Percentiles rank a stretch among this genome's conserved stretches.
phyloP scores from a whole-genome alignment of 331 rosid species.

The Pyracantha coccinea region DNA sequence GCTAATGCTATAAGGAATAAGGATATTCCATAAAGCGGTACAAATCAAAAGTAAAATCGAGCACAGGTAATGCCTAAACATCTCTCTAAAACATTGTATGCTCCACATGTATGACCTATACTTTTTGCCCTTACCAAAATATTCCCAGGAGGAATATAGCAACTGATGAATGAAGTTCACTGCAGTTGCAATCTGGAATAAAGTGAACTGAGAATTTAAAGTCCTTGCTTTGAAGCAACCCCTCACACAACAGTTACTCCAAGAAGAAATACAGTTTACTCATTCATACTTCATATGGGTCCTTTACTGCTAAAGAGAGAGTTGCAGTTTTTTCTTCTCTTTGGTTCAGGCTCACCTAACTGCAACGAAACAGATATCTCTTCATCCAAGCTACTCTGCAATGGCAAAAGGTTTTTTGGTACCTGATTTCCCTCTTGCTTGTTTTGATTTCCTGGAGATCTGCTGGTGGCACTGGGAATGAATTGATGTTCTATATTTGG shows the following conservation, averaged over 20 bases:
- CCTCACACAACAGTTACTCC: conserved; percentile 21
- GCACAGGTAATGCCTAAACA: conserved; percentile 19
- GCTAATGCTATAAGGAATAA: conserved; percentile 32
- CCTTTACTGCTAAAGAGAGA: conserved; percentile 34
- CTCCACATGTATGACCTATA: conserved; percentile 44
- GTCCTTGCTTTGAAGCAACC: conserved; percentile 23
- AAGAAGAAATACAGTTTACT: conserved; percentile 15
- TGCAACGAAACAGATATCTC: conserved; percentile 62
- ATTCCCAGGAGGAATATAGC: background rate
- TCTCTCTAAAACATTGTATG: conserved; percentile 38
- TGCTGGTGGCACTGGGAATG: conserved; percentile 44
- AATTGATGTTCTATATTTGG: conserved; percentile 69
- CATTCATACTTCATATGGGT: conserved; percentile 26
- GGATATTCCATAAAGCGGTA: conserved; percentile 20
- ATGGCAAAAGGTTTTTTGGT: conserved; percentile 41
- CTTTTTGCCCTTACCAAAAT: conserved; percentile 23
- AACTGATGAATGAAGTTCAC: conserved; percentile 8
- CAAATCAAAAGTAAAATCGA: conserved; percentile 14
- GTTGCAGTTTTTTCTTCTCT: conserved; percentile 56
- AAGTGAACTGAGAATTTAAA: conserved; percentile 9
- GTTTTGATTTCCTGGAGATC: conserved; percentile 41
- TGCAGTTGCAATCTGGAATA: conserved; percentile 16
- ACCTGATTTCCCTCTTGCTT: conserved; percentile 35
- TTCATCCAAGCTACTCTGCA: conserved; percentile 49
- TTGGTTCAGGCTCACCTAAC: conserved; percentile 73